These are phyloP conservation scores for Neoarthrinium moseri DNA, from an alignment of 2,329 filamentous ascomycete genomes.

Conservation along the genomic window DNA sequence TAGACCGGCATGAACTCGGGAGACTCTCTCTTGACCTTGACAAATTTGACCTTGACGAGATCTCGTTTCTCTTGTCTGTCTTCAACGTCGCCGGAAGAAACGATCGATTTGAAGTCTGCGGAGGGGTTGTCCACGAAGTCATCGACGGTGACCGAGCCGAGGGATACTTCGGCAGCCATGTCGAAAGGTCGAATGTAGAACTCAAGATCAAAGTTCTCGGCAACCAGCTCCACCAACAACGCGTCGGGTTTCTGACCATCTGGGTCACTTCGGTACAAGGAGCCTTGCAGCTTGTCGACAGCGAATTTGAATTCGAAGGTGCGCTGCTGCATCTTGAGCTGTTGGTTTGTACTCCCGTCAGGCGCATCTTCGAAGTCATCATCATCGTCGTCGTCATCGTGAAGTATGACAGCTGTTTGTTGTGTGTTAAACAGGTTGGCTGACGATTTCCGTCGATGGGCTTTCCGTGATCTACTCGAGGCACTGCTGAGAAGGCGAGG, in stretches of 20 bases:
- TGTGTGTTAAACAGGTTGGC: slow-evolving; percentile 70
- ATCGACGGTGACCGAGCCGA: slow-evolving; percentile 84
- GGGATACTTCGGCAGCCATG: slow-evolving; percentile 86
- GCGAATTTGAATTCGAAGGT: slow-evolving; percentile 97
- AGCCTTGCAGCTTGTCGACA: slow-evolving; percentile 90
- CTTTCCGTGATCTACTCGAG: slow-evolving; percentile 44
- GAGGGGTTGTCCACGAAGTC: slow-evolving; percentile 90
- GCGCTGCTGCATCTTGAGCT: slow-evolving; percentile 77
- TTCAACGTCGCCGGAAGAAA: slow-evolving; percentile 75
- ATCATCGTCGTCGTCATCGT: slow-evolving; percentile 68
- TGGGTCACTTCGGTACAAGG: slow-evolving; percentile 82
- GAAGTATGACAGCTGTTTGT: slow-evolving; percentile 75
- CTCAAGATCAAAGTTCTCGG: slow-evolving; percentile 82
- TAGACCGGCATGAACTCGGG: slow-evolving; percentile 92
- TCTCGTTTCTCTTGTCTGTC: slow-evolving; percentile 77
- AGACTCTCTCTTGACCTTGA: slow-evolving; percentile 84
- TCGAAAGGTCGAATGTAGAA: slow-evolving; percentile 89
- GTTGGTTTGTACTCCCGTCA: slow-evolving; percentile 53
- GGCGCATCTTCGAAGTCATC: slow-evolving; percentile 67
- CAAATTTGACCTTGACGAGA: slow-evolving; percentile 84
- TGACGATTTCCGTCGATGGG: slow-evolving; percentile 57
- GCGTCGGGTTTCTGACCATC: slow-evolving; percentile 74
- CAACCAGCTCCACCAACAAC: slow-evolving; percentile 85
- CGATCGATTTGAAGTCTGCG: slow-evolving; percentile 92
- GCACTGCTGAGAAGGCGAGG: slow-evolving; percentile 45